Evolutionary conservation across 345 rosid genomes (phyloP).

Genomic region (Anacardium occidentale): DNA sequence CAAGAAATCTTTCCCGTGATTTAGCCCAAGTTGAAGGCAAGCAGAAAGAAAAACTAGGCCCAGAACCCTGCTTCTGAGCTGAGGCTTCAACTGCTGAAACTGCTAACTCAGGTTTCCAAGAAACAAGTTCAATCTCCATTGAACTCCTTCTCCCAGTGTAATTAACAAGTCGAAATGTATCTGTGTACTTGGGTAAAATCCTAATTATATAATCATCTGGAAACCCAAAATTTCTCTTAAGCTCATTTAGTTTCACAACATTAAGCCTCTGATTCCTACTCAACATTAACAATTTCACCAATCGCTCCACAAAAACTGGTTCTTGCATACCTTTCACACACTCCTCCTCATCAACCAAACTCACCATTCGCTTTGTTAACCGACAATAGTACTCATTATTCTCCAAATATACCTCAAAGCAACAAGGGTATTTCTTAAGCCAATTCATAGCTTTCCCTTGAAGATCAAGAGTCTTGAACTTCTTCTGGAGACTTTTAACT

Average conservation of each 20-base stretch:
- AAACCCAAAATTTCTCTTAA: conserved; percentile 74
- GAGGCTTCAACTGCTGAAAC: conserved; percentile 70
- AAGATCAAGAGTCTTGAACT: conserved; percentile 90
- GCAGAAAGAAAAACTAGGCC: conserved; percentile 61
- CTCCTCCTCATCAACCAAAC: conserved; percentile 80
- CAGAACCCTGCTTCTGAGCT: conserved; percentile 43
- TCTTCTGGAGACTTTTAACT: conserved; percentile 67
- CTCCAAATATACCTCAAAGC: conserved; percentile 65
- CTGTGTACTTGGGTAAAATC: conserved; percentile 60
- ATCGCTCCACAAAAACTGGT: conserved; percentile 46
- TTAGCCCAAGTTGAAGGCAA: conserved; percentile 76
- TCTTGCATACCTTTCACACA: conserved; percentile 64
- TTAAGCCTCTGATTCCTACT: conserved; percentile 69
- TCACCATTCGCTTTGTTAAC: conserved; percentile 70
- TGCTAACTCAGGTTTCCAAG: conserved; percentile 67
- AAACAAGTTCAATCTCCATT: conserved; percentile 84
- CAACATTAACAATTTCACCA: conserved; percentile 85
- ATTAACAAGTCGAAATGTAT: conserved; percentile 61
- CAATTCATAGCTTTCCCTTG: conserved; percentile 93
- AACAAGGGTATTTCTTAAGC: conserved; percentile 89
- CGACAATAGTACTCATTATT: conserved; percentile 63
- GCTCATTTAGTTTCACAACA: conserved; percentile 64
- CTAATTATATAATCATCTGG: conserved; percentile 84
- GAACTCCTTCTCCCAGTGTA: conserved; percentile 80
- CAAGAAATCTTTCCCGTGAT: conserved; percentile 68